Conservation (phyloP, 2,329 filamentous ascomycete species). For the Diaporthe sp. region DNA sequence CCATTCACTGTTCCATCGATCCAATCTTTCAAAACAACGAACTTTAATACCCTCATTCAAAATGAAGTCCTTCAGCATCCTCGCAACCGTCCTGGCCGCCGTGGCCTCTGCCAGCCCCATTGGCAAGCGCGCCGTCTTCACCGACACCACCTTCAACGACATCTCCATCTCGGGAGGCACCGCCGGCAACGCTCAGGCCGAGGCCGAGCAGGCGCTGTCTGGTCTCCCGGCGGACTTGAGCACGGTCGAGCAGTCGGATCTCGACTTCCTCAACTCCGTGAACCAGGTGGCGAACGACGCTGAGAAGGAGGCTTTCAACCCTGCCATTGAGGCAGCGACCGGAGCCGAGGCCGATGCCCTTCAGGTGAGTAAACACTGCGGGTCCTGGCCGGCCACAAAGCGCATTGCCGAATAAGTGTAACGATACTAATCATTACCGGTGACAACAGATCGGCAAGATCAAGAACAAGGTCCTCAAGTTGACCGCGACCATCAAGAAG, state of each 20-base stretch:
- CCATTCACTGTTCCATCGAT: slow-evolving; percentile 33
- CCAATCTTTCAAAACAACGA: slow-evolving; percentile 3
- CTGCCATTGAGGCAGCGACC: slow-evolving; percentile 57
- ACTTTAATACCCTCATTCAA: slow-evolving; percentile 40
- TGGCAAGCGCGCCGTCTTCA: slow-evolving; percentile 46
- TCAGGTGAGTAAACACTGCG: slow-evolving; percentile 49
- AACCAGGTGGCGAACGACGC: slow-evolving; percentile 62
- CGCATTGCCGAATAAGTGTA: background rate
- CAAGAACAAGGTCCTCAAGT: slow-evolving; percentile 66
- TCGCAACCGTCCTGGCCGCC: slow-evolving; percentile 43
- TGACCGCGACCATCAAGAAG: slow-evolving; percentile 59
- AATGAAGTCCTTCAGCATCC: slow-evolving; percentile 48
- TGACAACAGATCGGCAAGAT: slow-evolving; percentile 57
- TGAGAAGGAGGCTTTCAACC: slow-evolving; percentile 61
- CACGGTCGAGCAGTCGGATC: slow-evolving; percentile 56
- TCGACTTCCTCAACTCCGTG: slow-evolving; percentile 56
- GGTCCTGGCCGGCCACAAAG: background rate
- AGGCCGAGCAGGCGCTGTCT: slow-evolving; percentile 51
- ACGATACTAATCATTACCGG: background rate
- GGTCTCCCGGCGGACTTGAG: slow-evolving; percentile 52
- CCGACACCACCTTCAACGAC: slow-evolving; percentile 51
- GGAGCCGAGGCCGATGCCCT: slow-evolving; percentile 56
- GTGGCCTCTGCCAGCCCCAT: slow-evolving; percentile 43
- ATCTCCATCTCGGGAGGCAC: slow-evolving; percentile 54
- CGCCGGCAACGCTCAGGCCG: slow-evolving; percentile 52